Conservation (phyloP, 805 yeast genomes). For the Candida namnaoensis region DNA sequence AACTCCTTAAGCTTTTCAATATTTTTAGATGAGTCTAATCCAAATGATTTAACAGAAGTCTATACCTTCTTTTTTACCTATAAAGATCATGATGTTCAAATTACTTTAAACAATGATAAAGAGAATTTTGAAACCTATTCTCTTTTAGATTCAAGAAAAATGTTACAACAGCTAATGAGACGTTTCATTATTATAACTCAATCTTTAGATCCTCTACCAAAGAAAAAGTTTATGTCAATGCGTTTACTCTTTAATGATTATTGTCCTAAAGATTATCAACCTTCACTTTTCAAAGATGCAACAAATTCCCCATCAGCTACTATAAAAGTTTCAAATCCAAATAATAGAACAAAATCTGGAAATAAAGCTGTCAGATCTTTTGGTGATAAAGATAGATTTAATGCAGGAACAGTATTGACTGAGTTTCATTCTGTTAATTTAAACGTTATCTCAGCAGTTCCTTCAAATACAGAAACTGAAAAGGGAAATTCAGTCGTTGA, state of each 20-base stretch:
- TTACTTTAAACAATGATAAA: slow-evolving; percentile 13
- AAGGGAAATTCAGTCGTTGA: too few relatives aligned
- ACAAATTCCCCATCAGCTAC: slow-evolving; percentile 24
- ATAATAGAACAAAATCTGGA: slow-evolving; percentile 1
- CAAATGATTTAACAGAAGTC: slow-evolving; percentile 36
- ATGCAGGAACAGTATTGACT: slow-evolving; percentile 24
- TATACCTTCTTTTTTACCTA: slow-evolving; percentile 43
- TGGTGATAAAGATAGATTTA: slow-evolving; percentile 2
- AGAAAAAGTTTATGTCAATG: slow-evolving; percentile 35
- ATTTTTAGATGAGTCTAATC: slow-evolving; percentile 31
- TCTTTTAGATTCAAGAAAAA: slow-evolving; percentile 29
- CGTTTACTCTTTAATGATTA: slow-evolving; percentile 38
- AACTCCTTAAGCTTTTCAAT: slow-evolving; percentile 38
- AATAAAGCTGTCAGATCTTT: slow-evolving; percentile 7
- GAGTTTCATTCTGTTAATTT: slow-evolving; percentile 21
- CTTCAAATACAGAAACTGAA: too few relatives aligned
- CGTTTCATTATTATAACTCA: slow-evolving; percentile 46
- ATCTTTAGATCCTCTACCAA: slow-evolving; percentile 41
- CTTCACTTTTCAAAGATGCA: slow-evolving; percentile 37
- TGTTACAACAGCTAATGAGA: slow-evolving; percentile 39
- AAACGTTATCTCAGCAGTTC: slow-evolving; percentile 18
- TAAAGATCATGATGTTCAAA: slow-evolving; percentile 17
- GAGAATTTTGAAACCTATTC: slow-evolving; percentile 12
- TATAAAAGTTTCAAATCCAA: slow-evolving; percentile 3
- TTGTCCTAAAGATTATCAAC: slow-evolving; percentile 41